Conservation (phyloP, 768 basidiomycete genomes). For the Favolaschia claudopus region DNA sequence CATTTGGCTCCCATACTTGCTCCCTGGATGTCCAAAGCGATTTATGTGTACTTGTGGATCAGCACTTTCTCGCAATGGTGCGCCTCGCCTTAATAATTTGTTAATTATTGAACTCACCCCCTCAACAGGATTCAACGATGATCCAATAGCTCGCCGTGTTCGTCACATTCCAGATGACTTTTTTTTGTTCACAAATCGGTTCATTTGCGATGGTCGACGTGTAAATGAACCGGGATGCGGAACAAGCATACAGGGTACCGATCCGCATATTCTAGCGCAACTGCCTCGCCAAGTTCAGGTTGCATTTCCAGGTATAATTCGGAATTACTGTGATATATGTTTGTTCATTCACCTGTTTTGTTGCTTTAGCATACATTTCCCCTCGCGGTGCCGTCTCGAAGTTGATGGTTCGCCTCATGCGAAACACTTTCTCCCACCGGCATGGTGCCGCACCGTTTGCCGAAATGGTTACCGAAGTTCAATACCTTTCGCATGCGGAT, state of each 20-base stretch:
- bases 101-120: neutral
- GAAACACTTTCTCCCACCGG: neutral
- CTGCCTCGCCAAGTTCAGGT: neutral
- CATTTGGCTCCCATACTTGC: conserved; percentile 6
- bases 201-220: neutral
- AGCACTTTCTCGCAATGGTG: neutral
- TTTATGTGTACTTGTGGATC: neutral
- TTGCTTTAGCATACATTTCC: neutral
- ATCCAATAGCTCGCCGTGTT: neutral
- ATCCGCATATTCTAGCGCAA: neutral
- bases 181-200: neutral
- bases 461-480: conserved; percentile 8
- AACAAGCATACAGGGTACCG: neutral
- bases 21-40: neutral
- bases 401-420: neutral
- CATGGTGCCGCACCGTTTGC: conserved; percentile 10
- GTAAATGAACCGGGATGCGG: neutral
- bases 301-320: neutral
- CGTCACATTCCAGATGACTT: neutral
- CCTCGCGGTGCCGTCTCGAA: conserved; percentile 6
- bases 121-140: neutral
- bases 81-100: no score
- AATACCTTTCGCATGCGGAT: neutral
- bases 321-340: neutral
- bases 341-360: no score